A percentile compares a stretch with the other conserved stretches of the same genome.
Conservation (phyloP, 2,329 filamentous ascomycete genomes). For the Madurella fahalii region DNA sequence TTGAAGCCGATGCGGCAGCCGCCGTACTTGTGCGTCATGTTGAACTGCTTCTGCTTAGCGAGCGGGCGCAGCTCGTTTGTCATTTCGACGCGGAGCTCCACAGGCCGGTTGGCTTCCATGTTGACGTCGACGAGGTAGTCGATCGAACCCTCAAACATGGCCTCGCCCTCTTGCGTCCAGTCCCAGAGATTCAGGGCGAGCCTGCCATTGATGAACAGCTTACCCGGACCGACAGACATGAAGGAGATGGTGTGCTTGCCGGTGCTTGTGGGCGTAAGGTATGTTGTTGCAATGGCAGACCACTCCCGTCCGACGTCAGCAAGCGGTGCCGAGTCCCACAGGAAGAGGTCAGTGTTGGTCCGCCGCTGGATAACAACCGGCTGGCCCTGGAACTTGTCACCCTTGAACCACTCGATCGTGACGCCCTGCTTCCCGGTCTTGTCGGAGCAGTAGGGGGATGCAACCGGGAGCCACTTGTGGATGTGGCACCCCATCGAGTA, state of each 20-base stretch:
- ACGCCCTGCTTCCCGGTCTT: slow-evolving; percentile 57
- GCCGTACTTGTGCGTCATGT: slow-evolving; percentile 61
- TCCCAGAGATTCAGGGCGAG: slow-evolving; percentile 63
- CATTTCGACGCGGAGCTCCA: slow-evolving; percentile 61
- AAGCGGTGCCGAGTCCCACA: slow-evolving; percentile 65
- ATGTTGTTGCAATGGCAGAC: slow-evolving; percentile 60
- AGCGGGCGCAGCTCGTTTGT: slow-evolving; percentile 62
- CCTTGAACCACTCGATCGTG: slow-evolving; percentile 60
- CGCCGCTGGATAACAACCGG: slow-evolving; percentile 56
- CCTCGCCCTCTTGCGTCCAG: slow-evolving; percentile 65
- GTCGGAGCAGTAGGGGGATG: slow-evolving; percentile 55
- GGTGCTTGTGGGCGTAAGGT: slow-evolving; percentile 53
- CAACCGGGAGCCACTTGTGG: slow-evolving; percentile 62
- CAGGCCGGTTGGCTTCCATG: slow-evolving; percentile 55
- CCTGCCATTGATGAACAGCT: slow-evolving; percentile 56
- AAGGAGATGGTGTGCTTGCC: slow-evolving; percentile 65
- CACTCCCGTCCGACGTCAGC: slow-evolving; percentile 58
- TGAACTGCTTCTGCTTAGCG: slow-evolving; percentile 54
- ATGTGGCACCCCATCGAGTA: slow-evolving; percentile 62
- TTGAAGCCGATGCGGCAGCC: slow-evolving; percentile 70
- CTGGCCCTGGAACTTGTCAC: slow-evolving; percentile 57
- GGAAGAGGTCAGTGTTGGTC: slow-evolving; percentile 62
- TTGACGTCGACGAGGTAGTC: slow-evolving; percentile 59
- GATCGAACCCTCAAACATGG: slow-evolving; percentile 66
- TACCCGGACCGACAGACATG: slow-evolving; percentile 62